Evolutionary conservation across 2,329 filamentous ascomycete species (phyloP).

Genomic region (Raffaelea ambrosiae): DNA sequence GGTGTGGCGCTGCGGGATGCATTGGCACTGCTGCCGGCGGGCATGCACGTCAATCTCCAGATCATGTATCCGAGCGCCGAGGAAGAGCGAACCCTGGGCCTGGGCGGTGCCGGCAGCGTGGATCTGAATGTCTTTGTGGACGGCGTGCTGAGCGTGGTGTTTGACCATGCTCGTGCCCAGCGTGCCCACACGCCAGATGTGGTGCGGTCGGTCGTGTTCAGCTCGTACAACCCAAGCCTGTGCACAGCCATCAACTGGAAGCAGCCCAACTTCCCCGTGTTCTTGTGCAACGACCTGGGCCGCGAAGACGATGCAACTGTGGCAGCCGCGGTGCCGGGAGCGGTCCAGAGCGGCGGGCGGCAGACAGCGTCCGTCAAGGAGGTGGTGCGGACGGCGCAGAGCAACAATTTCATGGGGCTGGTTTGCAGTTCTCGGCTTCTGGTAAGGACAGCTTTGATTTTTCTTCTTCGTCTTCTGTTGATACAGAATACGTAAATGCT

Average conservation of each 20-base stretch:
- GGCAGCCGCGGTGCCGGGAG: slow-evolving; percentile 24
- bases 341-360: slow-evolving; percentile 51
- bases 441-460: slow-evolving; percentile 40
- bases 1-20: slow-evolving; percentile 76
- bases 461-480: background rate
- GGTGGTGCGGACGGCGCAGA: slow-evolving; percentile 82
- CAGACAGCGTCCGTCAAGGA: slow-evolving; percentile 86
- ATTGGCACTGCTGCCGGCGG: slow-evolving; percentile 62
- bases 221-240: slow-evolving; percentile 80
- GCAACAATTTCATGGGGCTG: slow-evolving; percentile 97
- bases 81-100: slow-evolving; percentile 61
- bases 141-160: slow-evolving; percentile 73
- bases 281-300: slow-evolving; percentile 89
- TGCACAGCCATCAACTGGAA: slow-evolving; percentile 98
- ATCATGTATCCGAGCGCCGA: slow-evolving; percentile 72
- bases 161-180: slow-evolving; percentile 74
- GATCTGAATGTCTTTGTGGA: slow-evolving; percentile 87
- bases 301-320: slow-evolving; percentile 35
- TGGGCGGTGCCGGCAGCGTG: slow-evolving; percentile 54
- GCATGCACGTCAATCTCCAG: slow-evolving; percentile 86
- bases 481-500: no score
- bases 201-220: slow-evolving; percentile 85
- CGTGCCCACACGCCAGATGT: slow-evolving; percentile 58
- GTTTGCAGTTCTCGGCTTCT: slow-evolving; percentile 82
- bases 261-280: slow-evolving; percentile 94